phyloP scores from a whole-genome alignment of 352 stramenopile species.

The Pythium utonaiense region DNA sequence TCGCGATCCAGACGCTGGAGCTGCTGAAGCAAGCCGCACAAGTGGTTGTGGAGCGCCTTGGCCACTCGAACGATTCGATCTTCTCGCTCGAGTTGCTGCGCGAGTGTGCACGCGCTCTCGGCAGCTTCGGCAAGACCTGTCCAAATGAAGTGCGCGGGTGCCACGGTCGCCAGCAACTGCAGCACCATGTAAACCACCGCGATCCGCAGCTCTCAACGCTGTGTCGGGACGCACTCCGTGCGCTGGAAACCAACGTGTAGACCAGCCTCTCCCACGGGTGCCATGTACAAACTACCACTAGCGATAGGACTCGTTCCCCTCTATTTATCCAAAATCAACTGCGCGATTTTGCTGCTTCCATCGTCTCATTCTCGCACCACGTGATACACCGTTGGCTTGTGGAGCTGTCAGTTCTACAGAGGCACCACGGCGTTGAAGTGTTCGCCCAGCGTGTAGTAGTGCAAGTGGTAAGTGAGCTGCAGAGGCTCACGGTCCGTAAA shows the following conservation, averaged over 20 bases:
- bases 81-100: slow-evolving; percentile 71
- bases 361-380: no score
- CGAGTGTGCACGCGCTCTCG: slow-evolving; percentile 63
- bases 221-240: slow-evolving; percentile 40
- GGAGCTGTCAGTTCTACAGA: not conserved
- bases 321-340: slow-evolving; percentile 30
- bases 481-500: slow-evolving; percentile 72
- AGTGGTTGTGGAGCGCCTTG: slow-evolving; percentile 42
- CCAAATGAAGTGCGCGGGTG: slow-evolving; percentile 28
- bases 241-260: slow-evolving; percentile 31
- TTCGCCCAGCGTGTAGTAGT: slow-evolving; percentile 99
- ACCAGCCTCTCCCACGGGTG: not conserved
- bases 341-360: slow-evolving; percentile 13
- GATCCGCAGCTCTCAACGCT: slow-evolving; percentile 58
- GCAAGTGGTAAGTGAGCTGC: slow-evolving; percentile 92
- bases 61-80: slow-evolving; percentile 41
- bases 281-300: slow-evolving; percentile 5
- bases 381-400: no score
- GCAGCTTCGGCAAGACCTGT: slow-evolving; percentile 48
- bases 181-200: slow-evolving; percentile 51
- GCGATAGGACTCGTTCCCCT: slow-evolving; percentile 17
- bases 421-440: slow-evolving; percentile 97
- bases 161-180: slow-evolving; percentile 33
- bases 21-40: slow-evolving; percentile 49
- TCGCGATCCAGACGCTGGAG: slow-evolving; percentile 30